Evolutionary conservation across 495 filamentous ascomycete species (phyloP), one percentile per base, ranked within the genome.

Genomic region (Gamarada debralockiae): DNA sequence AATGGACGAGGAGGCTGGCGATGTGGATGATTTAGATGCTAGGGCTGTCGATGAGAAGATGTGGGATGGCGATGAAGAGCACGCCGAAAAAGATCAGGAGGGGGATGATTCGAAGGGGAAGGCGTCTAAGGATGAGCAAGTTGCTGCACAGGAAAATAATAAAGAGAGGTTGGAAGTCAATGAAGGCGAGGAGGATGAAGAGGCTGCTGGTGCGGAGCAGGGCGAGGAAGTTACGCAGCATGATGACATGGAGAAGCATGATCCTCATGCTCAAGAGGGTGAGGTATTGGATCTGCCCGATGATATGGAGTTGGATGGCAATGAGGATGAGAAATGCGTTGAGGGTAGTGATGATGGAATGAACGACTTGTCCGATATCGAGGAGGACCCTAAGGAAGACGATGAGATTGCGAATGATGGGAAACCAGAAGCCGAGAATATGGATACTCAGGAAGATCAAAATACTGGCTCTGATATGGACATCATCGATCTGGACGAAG

Each of bases 11-110:
- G 87, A 96, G 70, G 76, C 83, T 8, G 95, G 91, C 4, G 84
- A 87, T 64, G 89, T 98, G 5, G 86, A 96, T 73, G 89, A 92
- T 58, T 73, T 95, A 17, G 91, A 95, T 58, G 83, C 89, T 6
- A 85, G 82, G 15, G 89, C 91, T 14, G 85, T 98, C 1, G 93
- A 98, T 65, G 93, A 98, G 70, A 97, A 97, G 72, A 85, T 97
- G 73, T 98, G 93, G 93, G 90, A 97, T 68, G 91, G 87, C 8
- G 81, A 80, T 38, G 81, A 78, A 15, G 85, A 89, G 44, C 73
- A 85, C 13, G 74, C 85, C 24, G 83, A 90, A 48, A 92, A 92
- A 59, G 89, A 96, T 41, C 87, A 90, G 44, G 76, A 89, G 56
- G 86, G 82, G n/a, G 78, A 90, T 55, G 74, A 85, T 57, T 72